A percentile compares a stretch with the other conserved stretches of the same genome.
Evolutionary conservation across 495 filamentous ascomycete genomes (phyloP).

Genomic region (Sordaria brevicollis): DNA sequence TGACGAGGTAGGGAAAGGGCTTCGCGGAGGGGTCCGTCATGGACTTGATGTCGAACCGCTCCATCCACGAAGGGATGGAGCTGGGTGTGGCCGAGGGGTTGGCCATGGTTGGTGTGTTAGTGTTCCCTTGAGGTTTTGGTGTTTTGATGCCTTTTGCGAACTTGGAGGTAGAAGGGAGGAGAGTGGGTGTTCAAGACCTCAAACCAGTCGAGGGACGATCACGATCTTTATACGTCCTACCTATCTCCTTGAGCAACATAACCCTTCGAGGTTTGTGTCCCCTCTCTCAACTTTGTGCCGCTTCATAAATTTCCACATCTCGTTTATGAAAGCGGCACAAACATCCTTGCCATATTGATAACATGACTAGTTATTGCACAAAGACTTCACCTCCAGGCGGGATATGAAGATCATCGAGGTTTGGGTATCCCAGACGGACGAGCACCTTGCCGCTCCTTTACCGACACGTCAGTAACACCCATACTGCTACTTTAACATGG

Average conservation of each 20-base stretch:
- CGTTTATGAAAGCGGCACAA: neutral
- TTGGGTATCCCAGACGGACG: neutral
- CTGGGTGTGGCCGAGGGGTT: neutral
- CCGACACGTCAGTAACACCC: neutral
- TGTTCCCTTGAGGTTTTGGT: neutral
- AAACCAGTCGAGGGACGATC: neutral
- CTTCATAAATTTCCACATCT: neutral
- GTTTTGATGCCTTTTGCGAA: neutral
- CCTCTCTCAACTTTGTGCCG: neutral
- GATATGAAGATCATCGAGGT: neutral
- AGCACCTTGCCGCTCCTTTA: neutral
- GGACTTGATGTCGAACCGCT: neutral
- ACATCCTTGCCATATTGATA: neutral
- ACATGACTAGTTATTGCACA: neutral
- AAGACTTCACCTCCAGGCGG: neutral
- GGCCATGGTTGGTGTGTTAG: neutral
- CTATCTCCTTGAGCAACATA: neutral
- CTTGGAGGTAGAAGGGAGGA: neutral
- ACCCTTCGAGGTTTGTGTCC: neutral
- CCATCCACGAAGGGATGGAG: neutral
- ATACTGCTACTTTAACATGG: too few species aligned
- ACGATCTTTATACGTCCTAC: neutral
- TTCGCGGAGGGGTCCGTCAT: neutral
- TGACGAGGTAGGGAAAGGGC: slow-evolving; percentile 1
- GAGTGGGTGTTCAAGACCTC: neutral